phyloP scores from a whole-genome alignment of 306 rosid genomes.

The Glycyrrhiza uralensis region DNA sequence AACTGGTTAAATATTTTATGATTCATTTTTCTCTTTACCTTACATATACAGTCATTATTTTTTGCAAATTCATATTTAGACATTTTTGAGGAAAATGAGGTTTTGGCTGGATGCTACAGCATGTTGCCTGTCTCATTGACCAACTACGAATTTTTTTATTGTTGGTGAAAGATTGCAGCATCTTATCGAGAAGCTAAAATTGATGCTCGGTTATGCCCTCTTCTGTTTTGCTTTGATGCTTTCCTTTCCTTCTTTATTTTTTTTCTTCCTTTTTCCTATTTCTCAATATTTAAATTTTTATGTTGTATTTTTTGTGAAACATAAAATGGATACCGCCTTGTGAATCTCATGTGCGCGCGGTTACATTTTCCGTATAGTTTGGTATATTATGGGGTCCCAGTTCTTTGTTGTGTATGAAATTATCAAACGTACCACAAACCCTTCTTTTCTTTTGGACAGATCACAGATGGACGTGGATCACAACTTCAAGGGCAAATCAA shows the following conservation, averaged over 20 bases:
- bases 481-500: too few relatives aligned
- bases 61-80: too few relatives aligned
- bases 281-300: background rate
- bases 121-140: background rate
- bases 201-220: background rate
- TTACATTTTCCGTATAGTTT: background rate
- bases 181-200: constrained; percentile 7
- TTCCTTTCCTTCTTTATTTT: background rate
- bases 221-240: constrained; percentile 8
- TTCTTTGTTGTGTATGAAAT: background rate
- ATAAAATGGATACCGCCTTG: background rate
- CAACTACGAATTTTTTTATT: background rate
- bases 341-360: background rate
- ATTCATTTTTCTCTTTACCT: too few relatives aligned
- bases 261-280: constrained; percentile 22
- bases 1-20: background rate
- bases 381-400: background rate
- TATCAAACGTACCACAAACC: background rate
- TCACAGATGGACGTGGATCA: too few relatives aligned
- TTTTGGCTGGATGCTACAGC: background rate
- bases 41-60: too few relatives aligned
- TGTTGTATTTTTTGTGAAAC: background rate
- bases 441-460: too few relatives aligned
- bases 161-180: background rate
- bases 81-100: background rate